Evolutionary conservation across 306 rosid genomes (phyloP).

Genomic region (Lithocarpus polystachyus): DNA sequence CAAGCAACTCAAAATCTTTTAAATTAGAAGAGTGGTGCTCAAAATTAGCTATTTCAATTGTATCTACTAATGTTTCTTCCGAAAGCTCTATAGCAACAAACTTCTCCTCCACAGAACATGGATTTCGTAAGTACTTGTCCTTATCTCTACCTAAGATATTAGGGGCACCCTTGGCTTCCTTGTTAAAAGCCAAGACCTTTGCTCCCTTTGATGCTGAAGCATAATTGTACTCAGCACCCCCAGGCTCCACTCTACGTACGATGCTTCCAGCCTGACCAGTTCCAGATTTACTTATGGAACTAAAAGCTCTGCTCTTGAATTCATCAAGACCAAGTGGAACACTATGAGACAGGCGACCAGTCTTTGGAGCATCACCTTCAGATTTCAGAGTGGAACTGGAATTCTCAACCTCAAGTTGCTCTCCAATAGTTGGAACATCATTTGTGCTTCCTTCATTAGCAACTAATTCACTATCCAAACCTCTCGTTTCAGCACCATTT

Average conservation of each 20-base stretch:
- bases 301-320: conserved; percentile 79
- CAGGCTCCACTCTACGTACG: conserved; percentile 82
- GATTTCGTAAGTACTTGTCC: conserved; percentile 92
- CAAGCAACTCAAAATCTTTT: conserved; percentile 73
- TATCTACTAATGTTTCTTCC: conserved; percentile 89
- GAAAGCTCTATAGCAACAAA: conserved; percentile 84
- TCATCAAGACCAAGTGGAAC: conserved; percentile 91
- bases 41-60: conserved; percentile 81
- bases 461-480: conserved; percentile 26
- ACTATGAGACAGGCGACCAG: conserved; percentile 44
- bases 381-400: conserved; percentile 32
- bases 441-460: conserved; percentile 27
- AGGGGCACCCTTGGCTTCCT: conserved; percentile 98
- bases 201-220: conserved; percentile 99
- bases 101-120: conserved; percentile 88
- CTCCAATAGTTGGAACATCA: conserved; percentile 21
- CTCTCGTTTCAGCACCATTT: conserved; percentile 25
- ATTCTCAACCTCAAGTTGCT: conserved; percentile 35
- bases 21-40: conserved; percentile 94
- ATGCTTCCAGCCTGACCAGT: conserved; percentile 54
- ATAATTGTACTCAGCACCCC: conserved; percentile 84
- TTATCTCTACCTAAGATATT: conserved; percentile 76
- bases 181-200: conserved; percentile 89
- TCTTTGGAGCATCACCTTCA: conserved; percentile 52
- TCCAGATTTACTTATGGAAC: conserved; percentile 52